Evolutionary conservation across 805 yeast species (phyloP).

Genomic region (Candida silvicultrix): DNA sequence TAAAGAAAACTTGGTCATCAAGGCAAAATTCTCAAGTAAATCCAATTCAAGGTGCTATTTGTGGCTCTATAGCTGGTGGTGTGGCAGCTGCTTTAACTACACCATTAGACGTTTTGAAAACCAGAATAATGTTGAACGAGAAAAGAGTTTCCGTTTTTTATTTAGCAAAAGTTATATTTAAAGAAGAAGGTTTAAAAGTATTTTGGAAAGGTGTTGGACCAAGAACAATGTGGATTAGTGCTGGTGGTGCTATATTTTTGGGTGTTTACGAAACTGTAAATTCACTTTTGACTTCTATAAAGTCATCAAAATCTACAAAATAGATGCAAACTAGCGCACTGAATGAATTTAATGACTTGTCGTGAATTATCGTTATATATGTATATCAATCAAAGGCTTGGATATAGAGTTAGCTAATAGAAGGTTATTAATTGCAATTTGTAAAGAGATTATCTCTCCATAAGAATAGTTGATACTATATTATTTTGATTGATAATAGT

Average conservation of each 20-base stretch:
- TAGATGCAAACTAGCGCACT: too few species aligned
- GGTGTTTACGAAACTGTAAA: slow-evolving; percentile 76
- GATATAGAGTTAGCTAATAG: too few species aligned
- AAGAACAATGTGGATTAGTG: slow-evolving; percentile 94
- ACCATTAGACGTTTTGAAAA: slow-evolving; percentile 73
- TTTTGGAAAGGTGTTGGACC: slow-evolving; percentile 90
- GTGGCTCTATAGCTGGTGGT: slow-evolving; percentile 82
- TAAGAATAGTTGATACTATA: too few species aligned
- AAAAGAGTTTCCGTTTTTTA: slow-evolving; percentile 36
- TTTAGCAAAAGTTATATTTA: slow-evolving; percentile 46
- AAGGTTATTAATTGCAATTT: too few species aligned
- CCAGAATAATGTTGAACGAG: slow-evolving; percentile 75
- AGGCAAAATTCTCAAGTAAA: slow-evolving; percentile 36
- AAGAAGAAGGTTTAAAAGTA: slow-evolving; percentile 68
- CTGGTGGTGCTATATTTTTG: slow-evolving; percentile 95
- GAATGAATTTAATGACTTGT: neutral
- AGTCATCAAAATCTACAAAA: neutral
- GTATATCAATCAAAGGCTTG: neutral
- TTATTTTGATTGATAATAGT: too few species aligned
- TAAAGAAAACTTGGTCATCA: slow-evolving; percentile 58
- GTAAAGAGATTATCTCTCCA: too few species aligned
- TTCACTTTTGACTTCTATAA: slow-evolving; percentile 8
- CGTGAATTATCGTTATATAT: neutral
- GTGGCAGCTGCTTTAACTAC: slow-evolving; percentile 78
- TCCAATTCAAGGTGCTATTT: slow-evolving; percentile 73